Percentiles rank a stretch among this genome's conserved stretches.
Conservation (phyloP, 1,284 basidiomycete genomes). For the Ganoderma boninense region DNA sequence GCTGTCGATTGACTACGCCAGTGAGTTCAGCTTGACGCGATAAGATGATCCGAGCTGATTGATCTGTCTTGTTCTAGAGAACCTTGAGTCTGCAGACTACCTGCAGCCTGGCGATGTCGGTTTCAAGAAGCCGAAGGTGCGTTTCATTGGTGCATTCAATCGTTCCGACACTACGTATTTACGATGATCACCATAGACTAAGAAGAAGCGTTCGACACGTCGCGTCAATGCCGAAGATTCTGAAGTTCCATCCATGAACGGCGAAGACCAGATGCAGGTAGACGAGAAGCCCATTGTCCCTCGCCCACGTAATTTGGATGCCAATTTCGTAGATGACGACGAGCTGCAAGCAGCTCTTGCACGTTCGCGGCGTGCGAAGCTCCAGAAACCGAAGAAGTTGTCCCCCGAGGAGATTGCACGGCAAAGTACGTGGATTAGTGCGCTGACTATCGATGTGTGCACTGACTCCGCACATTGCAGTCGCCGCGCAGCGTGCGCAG, state of each 20-base stretch:
- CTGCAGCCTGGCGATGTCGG: slow-evolving; percentile 90
- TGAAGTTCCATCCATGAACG: slow-evolving; percentile 56
- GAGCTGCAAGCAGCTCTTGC: slow-evolving; percentile 95
- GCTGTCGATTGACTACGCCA: slow-evolving; percentile 90
- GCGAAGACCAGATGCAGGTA: slow-evolving; percentile 76
- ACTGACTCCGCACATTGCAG: slow-evolving; percentile 47
- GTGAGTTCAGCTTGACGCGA: slow-evolving; percentile 56
- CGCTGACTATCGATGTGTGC: slow-evolving; percentile 1
- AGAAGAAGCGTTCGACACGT: slow-evolving; percentile 87
- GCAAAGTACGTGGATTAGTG: slow-evolving; percentile 65
- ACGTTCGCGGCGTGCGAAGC: slow-evolving; percentile 82
- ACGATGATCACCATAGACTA: slow-evolving; percentile 64
- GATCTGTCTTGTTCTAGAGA: slow-evolving; percentile 62
- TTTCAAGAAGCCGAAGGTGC: slow-evolving; percentile 93
- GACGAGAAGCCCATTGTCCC: slow-evolving; percentile 73
- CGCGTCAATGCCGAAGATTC: slow-evolving; percentile 66
- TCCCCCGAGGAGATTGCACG: slow-evolving; percentile 88
- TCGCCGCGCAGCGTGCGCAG: slow-evolving; percentile 68
- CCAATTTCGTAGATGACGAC: slow-evolving; percentile 97
- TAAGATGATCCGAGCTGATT: slow-evolving; percentile 17
- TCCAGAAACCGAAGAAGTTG: slow-evolving; percentile 80
- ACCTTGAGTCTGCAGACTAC: slow-evolving; percentile 88
- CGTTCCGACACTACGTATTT: neutral
- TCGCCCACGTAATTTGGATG: slow-evolving; percentile 73
- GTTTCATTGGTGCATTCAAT: neutral